Evolutionary conservation across 371 early-diverging fungal genomes (phyloP), one percentile per base, ranked within the genome.

Genomic region (Mortierella sp.): DNA sequence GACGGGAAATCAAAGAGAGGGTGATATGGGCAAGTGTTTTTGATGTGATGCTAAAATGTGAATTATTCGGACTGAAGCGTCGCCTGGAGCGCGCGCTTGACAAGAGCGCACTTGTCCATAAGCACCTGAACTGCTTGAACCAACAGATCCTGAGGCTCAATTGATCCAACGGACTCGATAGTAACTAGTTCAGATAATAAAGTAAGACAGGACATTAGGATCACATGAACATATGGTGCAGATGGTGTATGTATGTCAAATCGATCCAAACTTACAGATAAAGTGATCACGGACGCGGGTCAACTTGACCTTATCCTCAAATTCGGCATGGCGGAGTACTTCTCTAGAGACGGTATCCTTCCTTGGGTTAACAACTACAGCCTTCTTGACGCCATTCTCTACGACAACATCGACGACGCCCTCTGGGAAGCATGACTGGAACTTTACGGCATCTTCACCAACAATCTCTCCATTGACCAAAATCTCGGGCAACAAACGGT

Each of bases 331-430:
- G 54, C 99, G 92, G 73, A 99, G 87, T 5, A 94, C 97, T 84
- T 99, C 98, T 62, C 99, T 92, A 77, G 95, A 96, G 45, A 98
- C 96, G 5, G 97, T 96, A 84, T 99, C 99, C 84, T 95, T 93
- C 71, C 99, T 92, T 60, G 98, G 91, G 84, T 99, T 96, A 16
- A 89, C 93, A 8, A 99, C 97, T 64, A 89, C 87, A 39, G 99
- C 99, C 78, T 89, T 90, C 40, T 85, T 78, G 49, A 89, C 89
- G 67, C 94, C 93, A 35, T 87, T 84, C 72, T 93, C 93, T 30
- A 80, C 80, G 14, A 91, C 90, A 32, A 98, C 85, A 18, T 93
- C 96, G 20, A 98, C 90, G 5, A 99, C 99, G 62, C 99, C 99
- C 47, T 84, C 70, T 28, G 97, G 90, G 86, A 99, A 99, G 84